Conservation (phyloP, 108 stramenopile genomes). For the Heterococcus sp. region DNA sequence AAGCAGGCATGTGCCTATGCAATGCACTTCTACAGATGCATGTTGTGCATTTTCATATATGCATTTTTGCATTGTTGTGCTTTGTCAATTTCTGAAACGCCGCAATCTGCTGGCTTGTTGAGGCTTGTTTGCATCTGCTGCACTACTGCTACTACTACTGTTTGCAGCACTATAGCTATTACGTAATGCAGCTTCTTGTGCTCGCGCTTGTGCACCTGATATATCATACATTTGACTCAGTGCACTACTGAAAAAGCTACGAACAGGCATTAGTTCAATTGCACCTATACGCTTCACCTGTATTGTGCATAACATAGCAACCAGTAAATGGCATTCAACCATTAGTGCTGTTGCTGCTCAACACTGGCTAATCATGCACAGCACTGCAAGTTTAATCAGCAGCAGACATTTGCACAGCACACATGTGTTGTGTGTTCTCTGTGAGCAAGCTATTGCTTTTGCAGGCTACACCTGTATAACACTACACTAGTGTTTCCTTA, state of each 20-base stretch:
- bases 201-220: slow-evolving; percentile 18
- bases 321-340: too few species aligned
- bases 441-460: not conserved
- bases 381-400: not conserved
- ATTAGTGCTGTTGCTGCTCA: too few species aligned
- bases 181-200: slow-evolving; percentile 14
- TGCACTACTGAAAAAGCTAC: slow-evolving; percentile 36
- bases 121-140: too few species aligned
- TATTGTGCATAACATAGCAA: not conserved
- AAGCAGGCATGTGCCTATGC: too few species aligned
- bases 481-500: not conserved
- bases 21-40: too few species aligned
- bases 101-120: too few species aligned
- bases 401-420: not conserved
- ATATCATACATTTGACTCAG: slow-evolving; percentile 29
- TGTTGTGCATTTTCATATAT: too few species aligned
- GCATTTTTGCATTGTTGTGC: too few species aligned
- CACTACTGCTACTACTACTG: too few species aligned
- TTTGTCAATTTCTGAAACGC: too few species aligned
- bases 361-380: too few species aligned
- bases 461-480: not conserved
- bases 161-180: too few species aligned
- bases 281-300: slow-evolving; percentile 40
- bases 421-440: not conserved
- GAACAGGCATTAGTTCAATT: slow-evolving; percentile 38